Percentiles rank a stretch among this genome's conserved stretches.
phyloP scores from a whole-genome alignment of 148 eudicot genomes.

The Amaranthus hypochondriacus region DNA sequence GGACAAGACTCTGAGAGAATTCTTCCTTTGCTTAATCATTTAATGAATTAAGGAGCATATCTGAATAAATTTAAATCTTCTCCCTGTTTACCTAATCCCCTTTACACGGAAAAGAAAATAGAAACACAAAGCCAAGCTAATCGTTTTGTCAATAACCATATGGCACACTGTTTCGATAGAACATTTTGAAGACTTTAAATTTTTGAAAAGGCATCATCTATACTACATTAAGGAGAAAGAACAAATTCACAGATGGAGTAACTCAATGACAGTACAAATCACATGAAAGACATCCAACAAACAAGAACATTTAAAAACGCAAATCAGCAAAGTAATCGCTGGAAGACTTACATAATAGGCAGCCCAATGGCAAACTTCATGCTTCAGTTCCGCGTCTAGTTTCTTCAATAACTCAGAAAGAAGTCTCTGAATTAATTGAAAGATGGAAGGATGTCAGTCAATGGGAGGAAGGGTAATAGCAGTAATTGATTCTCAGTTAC shows the following conservation, averaged over 20 bases:
- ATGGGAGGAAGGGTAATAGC: neutral
- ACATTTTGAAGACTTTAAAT: neutral
- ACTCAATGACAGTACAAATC: neutral
- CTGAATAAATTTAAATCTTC: neutral
- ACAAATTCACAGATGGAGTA: too few species aligned
- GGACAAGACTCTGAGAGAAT: neutral
- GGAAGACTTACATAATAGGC: slow-evolving; percentile 83
- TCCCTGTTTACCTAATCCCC: neutral
- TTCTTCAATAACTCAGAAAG: slow-evolving; percentile 83
- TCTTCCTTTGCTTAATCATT: neutral
- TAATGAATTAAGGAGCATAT: neutral
- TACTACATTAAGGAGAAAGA: neutral
- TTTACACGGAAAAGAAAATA: neutral
- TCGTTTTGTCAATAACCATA: neutral
- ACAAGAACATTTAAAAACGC: neutral
- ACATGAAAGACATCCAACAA: neutral
- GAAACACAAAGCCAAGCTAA: neutral
- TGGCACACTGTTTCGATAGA: neutral
- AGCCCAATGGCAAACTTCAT: slow-evolving; percentile 97
- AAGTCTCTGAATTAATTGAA: slow-evolving; percentile 54
- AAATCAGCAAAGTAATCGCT: neutral
- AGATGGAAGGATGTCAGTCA: slow-evolving; percentile 12
- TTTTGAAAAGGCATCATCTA: neutral
- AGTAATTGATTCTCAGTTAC: neutral
- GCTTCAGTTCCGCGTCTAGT: slow-evolving; percentile 86